Percentiles rank a stretch among this genome's conserved stretches.
These are phyloP conservation scores for Dimocarpus longan DNA, from an alignment of 345 rosid genomes.

Conservation along the genomic window DNA sequence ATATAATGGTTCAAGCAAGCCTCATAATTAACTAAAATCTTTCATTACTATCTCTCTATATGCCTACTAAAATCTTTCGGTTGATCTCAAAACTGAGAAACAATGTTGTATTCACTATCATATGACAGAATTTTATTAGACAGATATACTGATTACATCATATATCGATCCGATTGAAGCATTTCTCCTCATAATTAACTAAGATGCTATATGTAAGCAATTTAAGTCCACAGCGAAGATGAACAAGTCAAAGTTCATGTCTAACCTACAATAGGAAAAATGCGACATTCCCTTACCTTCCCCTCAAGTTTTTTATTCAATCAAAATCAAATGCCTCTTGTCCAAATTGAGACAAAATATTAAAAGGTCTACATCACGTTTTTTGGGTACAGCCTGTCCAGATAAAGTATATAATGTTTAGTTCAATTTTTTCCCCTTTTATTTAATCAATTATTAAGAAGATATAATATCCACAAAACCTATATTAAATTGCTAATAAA, in stretches of 20 bases:
- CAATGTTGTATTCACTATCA: no score
- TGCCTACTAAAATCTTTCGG: no score
- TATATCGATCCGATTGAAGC: neutral
- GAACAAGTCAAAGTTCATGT: neutral
- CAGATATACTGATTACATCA: no score
- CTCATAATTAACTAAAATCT: no score
- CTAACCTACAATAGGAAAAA: slow-evolving; percentile 9
- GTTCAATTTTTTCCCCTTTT: neutral
- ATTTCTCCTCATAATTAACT: neutral
- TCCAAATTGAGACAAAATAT: neutral
- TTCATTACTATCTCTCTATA: no score
- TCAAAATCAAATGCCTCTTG: neutral
- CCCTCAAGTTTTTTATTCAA: neutral
- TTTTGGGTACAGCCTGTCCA: neutral
- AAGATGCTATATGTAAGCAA: neutral
- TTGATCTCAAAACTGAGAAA: no score
- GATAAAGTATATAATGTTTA: neutral
- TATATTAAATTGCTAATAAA: neutral
- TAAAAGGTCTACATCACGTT: neutral
- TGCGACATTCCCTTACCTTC: neutral
- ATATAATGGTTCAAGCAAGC: no score
- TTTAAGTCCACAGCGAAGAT: neutral
- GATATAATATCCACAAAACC: neutral
- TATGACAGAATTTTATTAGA: no score
- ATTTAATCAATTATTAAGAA: no score